A percentile compares a stretch with the other conserved stretches of the same genome.
Evolutionary conservation across 2,329 filamentous ascomycete genomes (phyloP).

Genomic region (Metarhizium brunneum): DNA sequence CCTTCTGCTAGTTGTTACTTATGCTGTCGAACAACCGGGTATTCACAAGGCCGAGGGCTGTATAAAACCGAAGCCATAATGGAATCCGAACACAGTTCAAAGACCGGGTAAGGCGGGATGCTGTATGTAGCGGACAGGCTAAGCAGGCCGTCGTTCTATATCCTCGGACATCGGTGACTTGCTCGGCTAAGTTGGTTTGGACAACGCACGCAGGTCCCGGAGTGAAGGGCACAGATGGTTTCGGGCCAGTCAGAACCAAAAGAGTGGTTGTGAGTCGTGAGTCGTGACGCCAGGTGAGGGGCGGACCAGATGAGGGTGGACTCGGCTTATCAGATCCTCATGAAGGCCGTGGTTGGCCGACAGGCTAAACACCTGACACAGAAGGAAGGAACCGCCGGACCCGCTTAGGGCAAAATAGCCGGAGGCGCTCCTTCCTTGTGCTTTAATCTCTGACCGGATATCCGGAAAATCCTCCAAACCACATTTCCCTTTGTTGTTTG

Average conservation of each 20-base stretch:
- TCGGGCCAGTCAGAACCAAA: neutral
- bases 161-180: neutral
- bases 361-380: neutral
- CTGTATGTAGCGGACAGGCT: too few relatives aligned
- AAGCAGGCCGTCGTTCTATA: neutral
- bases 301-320: neutral
- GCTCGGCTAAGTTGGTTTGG: neutral
- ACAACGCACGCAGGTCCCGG: neutral
- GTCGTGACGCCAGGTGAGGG: too few relatives aligned
- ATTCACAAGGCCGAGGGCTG: neutral
- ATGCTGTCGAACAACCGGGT: neutral
- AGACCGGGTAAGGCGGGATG: too few relatives aligned
- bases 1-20: too few relatives aligned
- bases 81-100: neutral
- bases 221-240: neutral
- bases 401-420: too few relatives aligned
- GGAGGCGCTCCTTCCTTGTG: too few relatives aligned
- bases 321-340: slow-evolving; percentile 4
- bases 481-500: too few relatives aligned
- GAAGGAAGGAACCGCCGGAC: too few relatives aligned
- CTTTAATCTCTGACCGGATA: too few relatives aligned
- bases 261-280: too few relatives aligned
- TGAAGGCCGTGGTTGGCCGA: slow-evolving; percentile 5
- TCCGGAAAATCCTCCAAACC: too few relatives aligned
- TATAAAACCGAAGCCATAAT: neutral